Evolutionary conservation across 164 flowering plant genomes (phyloP), one percentile per base, ranked within the genome.

Genomic region (Berberis vulgaris): DNA sequence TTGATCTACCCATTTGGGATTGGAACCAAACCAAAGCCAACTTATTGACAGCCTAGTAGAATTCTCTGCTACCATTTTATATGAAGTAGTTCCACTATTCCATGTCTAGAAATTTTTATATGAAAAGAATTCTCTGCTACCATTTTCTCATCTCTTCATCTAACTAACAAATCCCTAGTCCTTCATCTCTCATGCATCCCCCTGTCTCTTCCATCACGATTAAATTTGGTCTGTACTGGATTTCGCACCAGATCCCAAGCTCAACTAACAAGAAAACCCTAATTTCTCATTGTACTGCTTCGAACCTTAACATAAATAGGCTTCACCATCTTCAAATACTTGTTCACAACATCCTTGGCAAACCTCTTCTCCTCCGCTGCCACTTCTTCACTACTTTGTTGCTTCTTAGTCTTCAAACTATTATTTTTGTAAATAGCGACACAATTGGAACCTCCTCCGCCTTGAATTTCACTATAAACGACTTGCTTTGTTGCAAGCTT

Each of bases 251-350:
- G 60, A 41, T 2, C 43, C 41, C 8, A 62, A 54, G 64, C 74
- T 75, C 8, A 83, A 49, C 62, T 79, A 80, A 0, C 84, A 86
- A 26, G 89, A 77, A 58, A 81, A 76, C 60, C 71, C 63, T 44
- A 79, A 60, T 69, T 82, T 87, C 75, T 82, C 87, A 12, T 79
- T 82, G 70, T 87, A 75, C 44, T 82, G 62, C 63, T 76, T 81
- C 0, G 96, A 4, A 83, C 93, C 49, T 82, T 81, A 43, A 85
- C 69, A 71, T 87, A 86, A 1, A 87, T 75, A 2, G 97, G 97
- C 76, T 90, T 93, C 41, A 93, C 86, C 81, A 77, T 86, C 69
- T 86, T 93, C 69, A 93, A 49, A 56, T 93, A 93, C 75, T 78
- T 87, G 60, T 82, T 85, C 75, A 89, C 67, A 42, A 73, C 79